Conservation (phyloP, 2,329 filamentous ascomycete species). For the Hypoxylon sp. region DNA sequence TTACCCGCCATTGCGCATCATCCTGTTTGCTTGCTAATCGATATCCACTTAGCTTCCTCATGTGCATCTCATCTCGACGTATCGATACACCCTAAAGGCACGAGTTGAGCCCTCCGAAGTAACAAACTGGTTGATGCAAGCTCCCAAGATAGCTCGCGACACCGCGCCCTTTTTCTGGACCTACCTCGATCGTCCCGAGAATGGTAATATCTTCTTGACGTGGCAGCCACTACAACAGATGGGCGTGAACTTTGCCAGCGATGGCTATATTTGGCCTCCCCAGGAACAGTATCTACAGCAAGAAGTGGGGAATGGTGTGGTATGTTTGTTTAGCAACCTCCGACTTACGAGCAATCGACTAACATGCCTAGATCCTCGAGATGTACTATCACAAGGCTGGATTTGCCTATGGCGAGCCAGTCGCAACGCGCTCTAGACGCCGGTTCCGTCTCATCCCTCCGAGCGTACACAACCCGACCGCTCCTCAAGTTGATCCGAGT, state of each 20-base stretch:
- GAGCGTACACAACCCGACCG: constrained; percentile 77
- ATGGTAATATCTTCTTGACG: constrained; percentile 86
- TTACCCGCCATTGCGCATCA: constrained; percentile 16
- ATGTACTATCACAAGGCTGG: constrained; percentile 87
- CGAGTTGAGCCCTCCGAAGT: constrained; percentile 82
- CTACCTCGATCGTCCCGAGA: constrained; percentile 85
- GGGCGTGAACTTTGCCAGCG: constrained; percentile 83
- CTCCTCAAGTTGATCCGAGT: constrained; percentile 81
- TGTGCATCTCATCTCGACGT: constrained; percentile 89
- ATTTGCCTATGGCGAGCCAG: constrained; percentile 81
- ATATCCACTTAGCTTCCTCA: constrained; percentile 75
- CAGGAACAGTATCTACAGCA: constrained; percentile 83
- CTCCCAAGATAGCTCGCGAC: constrained; percentile 88
- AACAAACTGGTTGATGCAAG: constrained; percentile 85
- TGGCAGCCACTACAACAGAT: constrained; percentile 87
- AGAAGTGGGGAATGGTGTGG: constrained; percentile 74
- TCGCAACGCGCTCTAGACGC: constrained; percentile 83
- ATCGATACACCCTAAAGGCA: constrained; percentile 81
- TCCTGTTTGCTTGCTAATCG: constrained; percentile 27
- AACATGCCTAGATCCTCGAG: constrained; percentile 80
- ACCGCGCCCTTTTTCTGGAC: constrained; percentile 93
- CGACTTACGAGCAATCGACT: constrained; percentile 33
- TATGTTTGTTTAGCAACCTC: constrained; percentile 56
- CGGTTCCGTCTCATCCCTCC: constrained; percentile 87
- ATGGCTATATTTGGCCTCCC: constrained; percentile 93